A percentile compares a stretch with the other conserved stretches of the same genome.
phyloP scores from a whole-genome alignment of 805 yeast species.

The Suhomyces xylopsoci region DNA sequence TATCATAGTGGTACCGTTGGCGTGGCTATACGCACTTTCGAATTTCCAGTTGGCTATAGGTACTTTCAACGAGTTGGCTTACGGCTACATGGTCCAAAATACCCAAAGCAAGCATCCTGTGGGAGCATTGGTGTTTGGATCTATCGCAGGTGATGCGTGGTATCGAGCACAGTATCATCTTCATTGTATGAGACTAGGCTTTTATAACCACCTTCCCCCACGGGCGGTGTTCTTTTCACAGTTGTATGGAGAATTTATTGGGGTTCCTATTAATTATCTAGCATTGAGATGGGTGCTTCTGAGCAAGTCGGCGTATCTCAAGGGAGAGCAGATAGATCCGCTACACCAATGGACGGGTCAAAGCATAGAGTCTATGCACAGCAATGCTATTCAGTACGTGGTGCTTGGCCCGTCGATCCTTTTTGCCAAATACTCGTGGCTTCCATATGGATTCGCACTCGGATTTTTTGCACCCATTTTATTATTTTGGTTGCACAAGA shows the following conservation, averaged over 20 bases:
- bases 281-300: slow-evolving; percentile 47
- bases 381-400: slow-evolving; percentile 53
- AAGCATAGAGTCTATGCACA: slow-evolving; percentile 36
- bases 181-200: slow-evolving; percentile 45
- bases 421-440: slow-evolving; percentile 39
- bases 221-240: slow-evolving; percentile 49
- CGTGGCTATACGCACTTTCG: slow-evolving; percentile 49
- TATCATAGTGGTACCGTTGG: slow-evolving; percentile 46
- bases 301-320: slow-evolving; percentile 36
- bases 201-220: slow-evolving; percentile 54
- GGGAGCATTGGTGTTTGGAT: slow-evolving; percentile 48
- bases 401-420: slow-evolving; percentile 46
- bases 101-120: slow-evolving; percentile 39
- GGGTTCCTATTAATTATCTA: slow-evolving; percentile 50
- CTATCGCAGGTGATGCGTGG: slow-evolving; percentile 51
- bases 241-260: slow-evolving; percentile 49
- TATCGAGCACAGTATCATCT: slow-evolving; percentile 42
- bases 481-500: slow-evolving; percentile 26
- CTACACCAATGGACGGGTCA: slow-evolving; percentile 55
- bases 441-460: slow-evolving; percentile 44
- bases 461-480: slow-evolving; percentile 39
- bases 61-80: slow-evolving; percentile 48
- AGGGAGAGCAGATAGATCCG: slow-evolving; percentile 38
- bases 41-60: slow-evolving; percentile 54
- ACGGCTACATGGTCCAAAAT: slow-evolving; percentile 44